phyloP scores from a whole-genome alignment of 1,284 basidiomycete genomes.

The Bjerkandera adusta region DNA sequence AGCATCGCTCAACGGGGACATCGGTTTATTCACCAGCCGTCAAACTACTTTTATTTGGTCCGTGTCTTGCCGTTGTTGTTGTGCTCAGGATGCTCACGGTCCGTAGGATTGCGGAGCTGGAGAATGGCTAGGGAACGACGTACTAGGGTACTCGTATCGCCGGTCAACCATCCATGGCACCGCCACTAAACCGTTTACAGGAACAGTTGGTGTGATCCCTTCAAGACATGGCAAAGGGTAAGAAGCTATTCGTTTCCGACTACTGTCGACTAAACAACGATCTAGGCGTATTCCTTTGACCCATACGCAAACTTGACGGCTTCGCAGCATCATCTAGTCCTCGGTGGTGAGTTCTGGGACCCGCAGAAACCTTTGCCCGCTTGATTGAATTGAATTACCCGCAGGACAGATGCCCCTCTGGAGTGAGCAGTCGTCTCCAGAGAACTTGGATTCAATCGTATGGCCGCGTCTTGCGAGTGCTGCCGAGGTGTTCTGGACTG shows the following conservation, averaged over 20 bases:
- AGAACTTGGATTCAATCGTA: constrained; percentile 66
- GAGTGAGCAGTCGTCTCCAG: constrained; percentile 71
- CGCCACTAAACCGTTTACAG: constrained; percentile 20
- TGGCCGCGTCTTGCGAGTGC: constrained; percentile 79
- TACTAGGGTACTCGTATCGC: constrained; percentile 19
- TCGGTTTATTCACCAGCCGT: constrained; percentile 25
- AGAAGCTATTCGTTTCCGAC: background rate
- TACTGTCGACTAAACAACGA: background rate
- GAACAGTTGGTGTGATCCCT: constrained; percentile 65
- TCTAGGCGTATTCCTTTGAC: constrained; percentile 63
- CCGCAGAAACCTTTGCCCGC: background rate
- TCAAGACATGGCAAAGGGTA: constrained; percentile 70
- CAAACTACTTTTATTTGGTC: constrained; percentile 30
- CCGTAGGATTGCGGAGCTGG: constrained; percentile 79
- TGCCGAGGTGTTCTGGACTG: constrained; percentile 83
- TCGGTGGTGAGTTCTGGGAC: constrained; percentile 48
- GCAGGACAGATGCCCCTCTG: constrained; percentile 63
- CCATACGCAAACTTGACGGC: constrained; percentile 55
- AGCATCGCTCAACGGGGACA: constrained; percentile 19
- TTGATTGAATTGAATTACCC: background rate
- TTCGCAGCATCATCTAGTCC: constrained; percentile 47
- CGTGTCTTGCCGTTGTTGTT: constrained; percentile 12
- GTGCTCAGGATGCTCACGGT: background rate
- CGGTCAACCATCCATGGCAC: background rate
- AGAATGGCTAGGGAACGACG: constrained; percentile 62